Evolutionary conservation across 768 basidiomycete species (phyloP), one percentile per base, ranked within the genome.

Genomic region (Pleurotus tuoliensis): DNA sequence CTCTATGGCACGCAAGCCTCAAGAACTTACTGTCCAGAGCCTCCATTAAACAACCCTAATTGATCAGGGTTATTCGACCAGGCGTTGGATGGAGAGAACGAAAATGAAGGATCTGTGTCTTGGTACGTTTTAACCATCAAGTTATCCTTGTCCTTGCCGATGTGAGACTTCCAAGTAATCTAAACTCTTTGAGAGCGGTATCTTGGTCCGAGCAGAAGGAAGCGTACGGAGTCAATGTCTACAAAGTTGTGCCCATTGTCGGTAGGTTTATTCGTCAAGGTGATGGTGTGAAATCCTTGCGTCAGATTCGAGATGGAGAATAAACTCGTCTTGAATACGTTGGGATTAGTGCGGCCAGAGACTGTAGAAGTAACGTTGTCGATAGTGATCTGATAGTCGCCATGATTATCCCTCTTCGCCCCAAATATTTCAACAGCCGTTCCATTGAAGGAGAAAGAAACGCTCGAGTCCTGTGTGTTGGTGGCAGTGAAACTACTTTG

Each of bases 21-120:
- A 11, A 50, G 3, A 24, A 71, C 74, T 54, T 56, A 74, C 78
- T 76, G 78, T 55, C 74, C 78, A 24, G 75, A 71, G 45, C 75
- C 70, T 8, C 77, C 77, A 12, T 62, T 68, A 59, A 77, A 81
- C 24, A 71, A 60, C 34, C 73, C 74, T 1, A 75, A 38, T n/a
- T 60, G 51, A 38, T 59, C 59, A 15, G 71, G 62, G 49, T 60
- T 70, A 4, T 70, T 67, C 4, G 41, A 61, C 80, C 79, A 81
- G 3, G 62, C 56, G 24, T 62, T 57, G 6, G 65, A 13, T 3
- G 68, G 64, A 12, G 66, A 62, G 57, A 77, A 79, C 20, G 64
- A 64, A 44, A 79, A 79, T 5, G 69, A 62, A 2, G 72, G 45
- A 56, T 78, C 71, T 15, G 63, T 57, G 54, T 77, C 76, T 61